A percentile compares a stretch with the other conserved stretches of the same genome.
phyloP scores from a whole-genome alignment of 2,329 filamentous ascomycete species.

The Tolypocladium tropicale region DNA sequence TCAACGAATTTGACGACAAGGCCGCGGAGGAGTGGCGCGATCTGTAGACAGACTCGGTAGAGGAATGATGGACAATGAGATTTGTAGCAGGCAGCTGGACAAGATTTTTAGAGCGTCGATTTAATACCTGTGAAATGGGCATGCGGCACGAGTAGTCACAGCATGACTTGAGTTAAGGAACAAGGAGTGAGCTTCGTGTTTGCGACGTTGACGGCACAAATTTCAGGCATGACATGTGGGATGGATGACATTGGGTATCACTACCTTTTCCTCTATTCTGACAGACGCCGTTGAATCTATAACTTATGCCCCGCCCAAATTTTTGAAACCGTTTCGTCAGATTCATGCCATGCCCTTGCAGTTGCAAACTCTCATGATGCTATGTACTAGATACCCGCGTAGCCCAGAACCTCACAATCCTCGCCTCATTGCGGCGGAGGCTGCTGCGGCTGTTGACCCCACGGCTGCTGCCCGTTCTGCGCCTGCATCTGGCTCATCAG shows the following conservation, averaged over 20 bases:
- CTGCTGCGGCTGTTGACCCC: constrained; percentile 13
- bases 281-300: neutral
- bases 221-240: neutral
- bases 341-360: neutral
- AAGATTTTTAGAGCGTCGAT: too few relatives aligned
- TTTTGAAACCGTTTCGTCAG: neutral
- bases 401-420: neutral
- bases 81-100: neutral
- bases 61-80: neutral
- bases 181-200: neutral
- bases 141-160: too few relatives aligned
- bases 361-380: neutral
- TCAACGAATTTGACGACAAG: constrained; percentile 53
- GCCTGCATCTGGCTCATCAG: constrained; percentile 34
- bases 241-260: neutral
- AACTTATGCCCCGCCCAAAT: neutral
- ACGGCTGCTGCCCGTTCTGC: constrained; percentile 19
- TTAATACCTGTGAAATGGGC: neutral
- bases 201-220: too few relatives aligned
- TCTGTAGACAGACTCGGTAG: neutral
- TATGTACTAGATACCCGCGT: neutral
- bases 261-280: neutral
- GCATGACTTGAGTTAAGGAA: too few relatives aligned
- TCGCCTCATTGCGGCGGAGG: neutral
- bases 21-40: neutral